A percentile compares a stretch with the other conserved stretches of the same genome.
These are phyloP conservation scores for Eimeria acervulina DNA, from an alignment of 169 alveolate species.

Conservation along the genomic window DNA sequence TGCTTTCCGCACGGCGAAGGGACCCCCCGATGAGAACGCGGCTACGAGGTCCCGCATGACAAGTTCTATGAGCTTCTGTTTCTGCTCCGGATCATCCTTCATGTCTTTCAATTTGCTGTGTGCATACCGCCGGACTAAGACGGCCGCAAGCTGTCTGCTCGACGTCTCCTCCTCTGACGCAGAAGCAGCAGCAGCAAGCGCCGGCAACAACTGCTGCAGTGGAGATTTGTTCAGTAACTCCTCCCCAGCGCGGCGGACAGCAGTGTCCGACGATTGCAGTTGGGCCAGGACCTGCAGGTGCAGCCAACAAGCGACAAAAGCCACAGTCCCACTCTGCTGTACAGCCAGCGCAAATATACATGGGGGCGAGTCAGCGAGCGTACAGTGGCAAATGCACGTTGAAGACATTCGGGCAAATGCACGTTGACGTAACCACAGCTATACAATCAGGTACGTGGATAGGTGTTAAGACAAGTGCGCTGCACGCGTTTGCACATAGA, in stretches of 20 bases:
- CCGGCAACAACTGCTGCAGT: slow-evolving; percentile 49
- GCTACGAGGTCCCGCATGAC: slow-evolving; percentile 26
- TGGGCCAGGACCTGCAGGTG: slow-evolving; percentile 15
- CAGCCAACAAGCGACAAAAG: background rate
- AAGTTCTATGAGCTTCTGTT: slow-evolving; percentile 40
- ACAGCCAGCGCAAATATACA: background rate
- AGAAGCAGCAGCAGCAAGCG: slow-evolving; percentile 61
- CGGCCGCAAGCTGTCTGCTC: slow-evolving; percentile 58
- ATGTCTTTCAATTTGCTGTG: slow-evolving; percentile 29
- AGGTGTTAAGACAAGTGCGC: background rate
- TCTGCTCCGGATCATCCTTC: background rate
- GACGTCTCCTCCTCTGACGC: slow-evolving; percentile 15
- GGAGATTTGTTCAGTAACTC: slow-evolving; percentile 65
- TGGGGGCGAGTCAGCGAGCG: background rate
- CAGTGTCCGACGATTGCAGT: slow-evolving; percentile 52
- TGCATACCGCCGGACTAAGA: slow-evolving; percentile 56
- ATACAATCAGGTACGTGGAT: background rate
- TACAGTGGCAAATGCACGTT: background rate
- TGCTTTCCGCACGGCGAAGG: slow-evolving; percentile 67
- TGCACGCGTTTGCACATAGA: background rate
- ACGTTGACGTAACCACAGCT: background rate
- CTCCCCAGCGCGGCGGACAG: slow-evolving; percentile 43
- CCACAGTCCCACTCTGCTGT: background rate
- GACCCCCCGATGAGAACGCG: slow-evolving; percentile 43
- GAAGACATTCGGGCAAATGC: background rate